phyloP scores from a whole-genome alignment of 768 basidiomycete species.

The Termitomyces sp. region DNA sequence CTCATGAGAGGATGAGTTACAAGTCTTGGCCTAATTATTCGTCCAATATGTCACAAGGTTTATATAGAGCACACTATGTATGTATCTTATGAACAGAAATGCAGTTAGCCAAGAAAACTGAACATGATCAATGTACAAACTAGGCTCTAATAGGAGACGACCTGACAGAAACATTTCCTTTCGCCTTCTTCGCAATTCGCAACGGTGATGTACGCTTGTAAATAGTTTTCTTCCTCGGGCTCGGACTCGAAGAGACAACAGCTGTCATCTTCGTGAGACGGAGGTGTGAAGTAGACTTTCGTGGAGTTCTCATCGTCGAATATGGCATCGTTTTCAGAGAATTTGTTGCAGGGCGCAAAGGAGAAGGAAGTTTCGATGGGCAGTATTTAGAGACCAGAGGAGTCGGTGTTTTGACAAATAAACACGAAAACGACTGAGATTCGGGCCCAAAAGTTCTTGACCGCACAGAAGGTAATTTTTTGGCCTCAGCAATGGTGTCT shows the following conservation, averaged over 20 bases:
- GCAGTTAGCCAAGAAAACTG: not conserved
- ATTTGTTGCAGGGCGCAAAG: slow-evolving; percentile 1
- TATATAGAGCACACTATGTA: not conserved
- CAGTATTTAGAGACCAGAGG: slow-evolving; percentile 1
- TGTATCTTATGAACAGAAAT: not conserved
- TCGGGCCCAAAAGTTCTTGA: not conserved
- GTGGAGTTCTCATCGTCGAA: not conserved
- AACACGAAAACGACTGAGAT: not conserved
- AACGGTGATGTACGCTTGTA: slow-evolving; percentile 6
- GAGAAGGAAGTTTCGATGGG: not conserved
- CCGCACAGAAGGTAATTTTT: not conserved
- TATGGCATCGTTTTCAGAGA: not conserved
- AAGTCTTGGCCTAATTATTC: too few relatives aligned
- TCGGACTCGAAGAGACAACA: not conserved
- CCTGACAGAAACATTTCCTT: not conserved
- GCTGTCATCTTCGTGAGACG: not conserved
- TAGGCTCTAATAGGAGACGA: not conserved
- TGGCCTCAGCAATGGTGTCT: not conserved
- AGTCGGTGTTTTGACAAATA: slow-evolving; percentile 6
- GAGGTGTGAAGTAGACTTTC: not conserved
- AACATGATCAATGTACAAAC: not conserved
- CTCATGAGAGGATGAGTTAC: not conserved
- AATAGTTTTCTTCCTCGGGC: slow-evolving; percentile 3
- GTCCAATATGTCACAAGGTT: not conserved
- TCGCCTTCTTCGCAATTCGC: slow-evolving; percentile 8